These are phyloP conservation scores for Leccinum ochraceum DNA, from an alignment of 768 basidiomycete species.

Conservation along the genomic window DNA sequence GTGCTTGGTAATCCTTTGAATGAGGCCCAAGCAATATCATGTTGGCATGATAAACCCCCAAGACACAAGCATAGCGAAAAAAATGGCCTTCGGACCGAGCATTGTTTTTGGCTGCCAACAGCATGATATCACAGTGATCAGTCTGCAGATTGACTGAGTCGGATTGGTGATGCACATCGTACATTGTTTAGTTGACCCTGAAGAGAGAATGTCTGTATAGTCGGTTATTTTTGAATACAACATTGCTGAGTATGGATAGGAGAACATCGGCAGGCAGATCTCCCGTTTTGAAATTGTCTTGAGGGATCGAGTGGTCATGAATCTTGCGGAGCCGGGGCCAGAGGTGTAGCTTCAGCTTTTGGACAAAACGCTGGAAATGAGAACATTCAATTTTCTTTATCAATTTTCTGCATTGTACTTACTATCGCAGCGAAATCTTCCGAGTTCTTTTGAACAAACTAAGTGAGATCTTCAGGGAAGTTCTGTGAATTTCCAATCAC, in stretches of 20 bases:
- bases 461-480: background rate
- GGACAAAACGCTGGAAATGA: too few relatives aligned
- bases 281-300: background rate
- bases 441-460: background rate
- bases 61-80: background rate
- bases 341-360: too few relatives aligned
- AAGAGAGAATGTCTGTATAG: background rate
- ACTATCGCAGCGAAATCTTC: background rate
- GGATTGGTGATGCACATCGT: background rate
- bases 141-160: background rate
- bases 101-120: background rate
- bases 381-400: too few relatives aligned
- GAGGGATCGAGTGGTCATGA: too few relatives aligned
- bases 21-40: too few relatives aligned
- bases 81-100: background rate
- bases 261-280: background rate
- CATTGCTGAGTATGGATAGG: background rate
- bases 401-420: background rate
- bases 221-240: background rate
- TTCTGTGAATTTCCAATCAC: background rate
- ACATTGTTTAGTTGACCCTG: background rate
- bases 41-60: background rate
- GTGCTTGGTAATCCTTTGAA: too few relatives aligned
- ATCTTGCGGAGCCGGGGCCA: too few relatives aligned
- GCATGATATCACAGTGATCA: background rate